phyloP scores from a whole-genome alignment of 2,329 filamentous ascomycete species.

The Tolypocladium tropicale region DNA sequence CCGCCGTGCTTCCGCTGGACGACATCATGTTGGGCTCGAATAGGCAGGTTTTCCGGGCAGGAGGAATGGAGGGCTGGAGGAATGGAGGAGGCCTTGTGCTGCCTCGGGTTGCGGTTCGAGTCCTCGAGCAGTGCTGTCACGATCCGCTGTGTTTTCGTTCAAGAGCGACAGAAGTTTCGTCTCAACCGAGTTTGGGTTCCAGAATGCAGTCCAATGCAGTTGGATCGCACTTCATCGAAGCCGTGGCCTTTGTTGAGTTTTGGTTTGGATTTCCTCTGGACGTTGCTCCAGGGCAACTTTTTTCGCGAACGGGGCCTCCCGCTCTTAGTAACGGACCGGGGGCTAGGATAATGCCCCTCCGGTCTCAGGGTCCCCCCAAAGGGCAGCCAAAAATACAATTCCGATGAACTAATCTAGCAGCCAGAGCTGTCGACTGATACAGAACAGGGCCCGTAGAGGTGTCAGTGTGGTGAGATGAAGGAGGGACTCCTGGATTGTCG shows the following conservation, averaged over 20 bases:
- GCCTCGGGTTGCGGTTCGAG: neutral
- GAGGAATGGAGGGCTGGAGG: neutral
- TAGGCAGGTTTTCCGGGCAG: conserved; percentile 7
- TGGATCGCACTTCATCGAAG: neutral
- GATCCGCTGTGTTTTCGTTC: neutral
- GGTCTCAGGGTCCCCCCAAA: neutral
- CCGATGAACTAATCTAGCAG: neutral
- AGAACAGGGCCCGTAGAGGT: neutral
- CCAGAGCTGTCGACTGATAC: neutral
- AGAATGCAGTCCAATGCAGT: neutral
- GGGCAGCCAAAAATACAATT: neutral
- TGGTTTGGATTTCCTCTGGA: neutral
- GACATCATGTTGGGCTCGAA: conserved; percentile 27
- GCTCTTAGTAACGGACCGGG: neutral
- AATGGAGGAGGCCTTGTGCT: neutral
- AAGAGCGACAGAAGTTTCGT: neutral
- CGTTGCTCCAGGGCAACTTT: neutral
- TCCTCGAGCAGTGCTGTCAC: neutral
- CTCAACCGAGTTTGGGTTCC: neutral
- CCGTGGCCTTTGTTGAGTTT: neutral
- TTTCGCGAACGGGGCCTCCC: neutral
- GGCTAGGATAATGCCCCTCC: neutral
- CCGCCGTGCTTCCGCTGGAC: conserved; percentile 30
- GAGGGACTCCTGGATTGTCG: neutral
- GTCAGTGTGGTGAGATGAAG: neutral